phyloP scores from a whole-genome alignment of 2,329 filamentous ascomycete genomes.

The Aspergillus cejpii region DNA sequence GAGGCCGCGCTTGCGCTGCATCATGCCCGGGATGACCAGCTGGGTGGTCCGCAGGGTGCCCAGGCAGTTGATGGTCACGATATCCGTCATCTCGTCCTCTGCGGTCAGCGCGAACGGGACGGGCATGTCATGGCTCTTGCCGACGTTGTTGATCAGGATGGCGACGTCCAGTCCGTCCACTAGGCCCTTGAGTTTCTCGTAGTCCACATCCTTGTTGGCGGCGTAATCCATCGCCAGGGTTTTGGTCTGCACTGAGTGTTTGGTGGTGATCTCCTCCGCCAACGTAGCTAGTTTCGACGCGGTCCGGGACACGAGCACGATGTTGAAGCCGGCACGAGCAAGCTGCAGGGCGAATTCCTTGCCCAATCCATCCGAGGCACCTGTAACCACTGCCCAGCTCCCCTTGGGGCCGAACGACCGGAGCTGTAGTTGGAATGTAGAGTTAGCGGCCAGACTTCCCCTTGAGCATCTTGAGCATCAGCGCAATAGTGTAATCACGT shows the following conservation, averaged over 20 bases:
- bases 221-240: constrained; percentile 88
- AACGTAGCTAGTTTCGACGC: constrained; percentile 78
- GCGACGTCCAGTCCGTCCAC: constrained; percentile 70
- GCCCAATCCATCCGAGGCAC: constrained; percentile 91
- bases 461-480: too few relatives aligned
- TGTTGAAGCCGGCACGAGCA: constrained; percentile 85
- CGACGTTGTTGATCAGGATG: constrained; percentile 94
- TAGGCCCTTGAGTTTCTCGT: constrained; percentile 62
- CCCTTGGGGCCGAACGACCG: constrained; percentile 85
- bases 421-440: too few relatives aligned
- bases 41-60: constrained; percentile 85
- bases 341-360: constrained; percentile 93
- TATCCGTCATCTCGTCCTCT: constrained; percentile 73
- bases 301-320: constrained; percentile 93
- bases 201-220: constrained; percentile 70
- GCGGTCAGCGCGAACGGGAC: constrained; percentile 78
- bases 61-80: constrained; percentile 91
- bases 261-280: constrained; percentile 65
- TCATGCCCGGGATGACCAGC: constrained; percentile 76
- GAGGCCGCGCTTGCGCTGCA: constrained; percentile 73
- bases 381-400: constrained; percentile 90
- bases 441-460: too few relatives aligned
- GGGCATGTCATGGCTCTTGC: constrained; percentile 86
- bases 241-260: constrained; percentile 65
- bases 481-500: too few relatives aligned